Base-by-base conservation (phyloP, 2,329 filamentous ascomycete genomes). In the Fusarium sp. region DNA sequence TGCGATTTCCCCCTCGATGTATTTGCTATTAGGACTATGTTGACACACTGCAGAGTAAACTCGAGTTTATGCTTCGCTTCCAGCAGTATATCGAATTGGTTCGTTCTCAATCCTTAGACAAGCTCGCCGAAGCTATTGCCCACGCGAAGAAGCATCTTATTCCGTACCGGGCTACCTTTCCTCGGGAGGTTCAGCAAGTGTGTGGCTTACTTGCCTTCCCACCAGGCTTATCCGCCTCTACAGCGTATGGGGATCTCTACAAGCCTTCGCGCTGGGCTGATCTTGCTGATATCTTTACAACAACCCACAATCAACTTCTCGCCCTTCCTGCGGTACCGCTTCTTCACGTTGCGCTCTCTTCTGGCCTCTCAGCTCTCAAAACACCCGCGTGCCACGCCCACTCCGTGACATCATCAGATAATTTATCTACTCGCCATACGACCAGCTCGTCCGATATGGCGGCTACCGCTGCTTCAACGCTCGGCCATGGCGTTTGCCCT, bases 1-100 rank as follows among this genome's bases (percentile, higher is more conserved):
- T 92, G 78, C 65, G 87, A 76, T 14, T 35, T 22, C 7, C 23
- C 23, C 23, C 13, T 14, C n/a, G 13, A 23, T 2, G 7, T 6
- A 7, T 19, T 5, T 41, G 43, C 14, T 7, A 14, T 4, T n/a
- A 14, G 7, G 14, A 17, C 13, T 6, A 19, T 46, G 55, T 61
- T 56, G 57, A 65, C 45, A n/a, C 19, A 27, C 30, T n/a, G 1
- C 61, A 93, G 85, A 93, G 90, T 74, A 92, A 91, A 70, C 86
- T 99, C 17, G 96, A 99, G 78, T 97, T 97, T 75, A 93, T 97
- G 84, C 86, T 99, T 43, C 90, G 96, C 14, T 85, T 96, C 73
- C 96, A 99, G 78, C 94, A 98, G 77, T 98, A 94, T 77, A 94
- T 98, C 72, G 96, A 98, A 79, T 85, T 98, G 63, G 88, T 97